Evolutionary conservation across 2,329 filamentous ascomycete genomes (phyloP), one percentile per base, ranked within the genome.

Genomic region (Escovopsis sp.): DNA sequence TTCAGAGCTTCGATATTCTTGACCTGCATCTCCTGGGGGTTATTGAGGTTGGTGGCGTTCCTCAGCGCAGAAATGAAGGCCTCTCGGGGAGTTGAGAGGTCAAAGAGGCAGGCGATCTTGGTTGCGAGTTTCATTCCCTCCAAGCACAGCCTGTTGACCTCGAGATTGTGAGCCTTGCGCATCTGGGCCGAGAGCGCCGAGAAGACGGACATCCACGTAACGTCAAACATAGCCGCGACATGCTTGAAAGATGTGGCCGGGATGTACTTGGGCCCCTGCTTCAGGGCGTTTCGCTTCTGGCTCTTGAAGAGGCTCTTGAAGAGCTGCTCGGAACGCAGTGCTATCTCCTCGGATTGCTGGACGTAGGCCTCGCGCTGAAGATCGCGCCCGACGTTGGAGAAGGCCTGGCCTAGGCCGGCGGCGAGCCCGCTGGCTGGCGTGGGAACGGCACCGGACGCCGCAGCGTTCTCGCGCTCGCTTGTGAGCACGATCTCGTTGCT

Each of bases 121-220:
- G 94, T 93, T 0, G 91, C 87, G 45, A 98, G 72, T 59, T 88
- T 94, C 71, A 96, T 86, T 3, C 91, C 91, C 56, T 98, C 89
- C 54, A 98, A 82, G 55, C 91, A 98, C 6, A 94, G 65, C 56
- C 81, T 86, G 59, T 95, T 88, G 12, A 91, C 85, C 51, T 95
- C 87, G 4, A 94, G 69, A 54, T 95, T 95, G 51, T 94, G 85
- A 0, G 85, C 83, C 56, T 94, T 88, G 53, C 96, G 91, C 59
- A 91, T 88, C 51, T 93, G 85, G 40, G 85, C 88, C 1, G 89
- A 95, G 26, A 98, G 72, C 0, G 88, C 88, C 5, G 89, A 96
- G 55, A 98, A 82, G 61, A 95, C 93, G 9, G 89, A 94, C 89
- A 96, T 98, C 91, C 91, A 98, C 0, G 87, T 93, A 23, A 94